Evolutionary conservation across 2,329 filamentous ascomycete species (phyloP).

Genomic region (Fusarium luffae): DNA sequence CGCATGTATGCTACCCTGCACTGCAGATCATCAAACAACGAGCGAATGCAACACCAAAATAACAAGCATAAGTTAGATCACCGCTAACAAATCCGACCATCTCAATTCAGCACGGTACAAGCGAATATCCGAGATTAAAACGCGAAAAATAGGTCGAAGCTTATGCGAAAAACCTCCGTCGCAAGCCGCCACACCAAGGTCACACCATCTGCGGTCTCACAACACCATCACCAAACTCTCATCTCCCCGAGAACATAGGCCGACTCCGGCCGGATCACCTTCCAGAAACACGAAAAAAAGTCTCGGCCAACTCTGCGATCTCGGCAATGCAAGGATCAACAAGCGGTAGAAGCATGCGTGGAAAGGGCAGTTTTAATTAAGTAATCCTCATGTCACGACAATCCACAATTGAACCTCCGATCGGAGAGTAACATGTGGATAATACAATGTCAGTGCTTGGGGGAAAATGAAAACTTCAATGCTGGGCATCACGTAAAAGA

Average conservation of each 20-base stretch:
- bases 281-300: neutral
- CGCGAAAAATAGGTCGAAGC: neutral
- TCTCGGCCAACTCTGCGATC: neutral
- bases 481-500: slow-evolving; percentile 43
- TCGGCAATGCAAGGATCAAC: slow-evolving; percentile 10
- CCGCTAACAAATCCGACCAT: neutral
- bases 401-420: slow-evolving; percentile 24
- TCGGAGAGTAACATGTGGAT: slow-evolving; percentile 2
- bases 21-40: neutral
- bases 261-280: neutral
- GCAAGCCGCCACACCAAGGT: neutral
- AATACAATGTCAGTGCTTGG: neutral
- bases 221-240: neutral
- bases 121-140: neutral
- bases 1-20: neutral
- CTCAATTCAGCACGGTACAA: accelerated
- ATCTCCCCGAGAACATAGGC: neutral
- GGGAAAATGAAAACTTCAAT: neutral
- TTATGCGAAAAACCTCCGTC: neutral
- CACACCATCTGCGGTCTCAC: neutral
- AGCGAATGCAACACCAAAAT: neutral
- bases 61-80: neutral
- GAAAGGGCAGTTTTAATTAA: slow-evolving; percentile 5
- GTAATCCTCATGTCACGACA: slow-evolving; percentile 27
- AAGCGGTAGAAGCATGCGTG: slow-evolving; percentile 10